Conservation (phyloP, 169 alveolate genomes). For the Cryptosporidium xiaoi region DNA sequence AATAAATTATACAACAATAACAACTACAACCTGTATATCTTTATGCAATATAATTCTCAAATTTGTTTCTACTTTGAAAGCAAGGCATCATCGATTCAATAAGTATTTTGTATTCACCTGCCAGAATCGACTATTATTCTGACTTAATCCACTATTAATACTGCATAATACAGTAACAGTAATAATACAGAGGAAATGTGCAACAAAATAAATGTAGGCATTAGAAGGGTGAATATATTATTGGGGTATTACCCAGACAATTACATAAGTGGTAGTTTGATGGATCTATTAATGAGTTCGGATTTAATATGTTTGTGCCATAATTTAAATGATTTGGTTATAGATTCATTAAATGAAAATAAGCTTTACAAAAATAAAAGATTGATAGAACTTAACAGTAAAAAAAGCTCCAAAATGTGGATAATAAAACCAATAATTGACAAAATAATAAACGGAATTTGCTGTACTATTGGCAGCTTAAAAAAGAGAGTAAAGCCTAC, state of each 20-base stretch:
- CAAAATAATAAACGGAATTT: slow-evolving; percentile 9
- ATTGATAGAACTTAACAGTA: not conserved
- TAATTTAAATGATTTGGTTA: slow-evolving; percentile 2
- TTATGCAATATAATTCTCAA: too few relatives aligned
- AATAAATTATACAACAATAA: too few relatives aligned
- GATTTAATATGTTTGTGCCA: slow-evolving; percentile 33
- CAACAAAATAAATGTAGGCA: too few relatives aligned
- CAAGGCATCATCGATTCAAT: too few relatives aligned
- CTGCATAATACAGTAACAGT: too few relatives aligned
- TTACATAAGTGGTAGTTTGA: not conserved
- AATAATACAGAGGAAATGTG: too few relatives aligned
- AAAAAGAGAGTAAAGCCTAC: not conserved
- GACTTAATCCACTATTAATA: too few relatives aligned
- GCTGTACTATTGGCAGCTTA: not conserved
- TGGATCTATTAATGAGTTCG: slow-evolving; percentile 1
- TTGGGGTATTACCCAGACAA: slow-evolving; percentile 4
- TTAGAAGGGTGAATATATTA: slow-evolving; percentile 5
- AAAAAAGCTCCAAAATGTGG: not conserved
- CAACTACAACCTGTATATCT: too few relatives aligned
- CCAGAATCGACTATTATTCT: too few relatives aligned
- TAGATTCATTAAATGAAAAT: not conserved
- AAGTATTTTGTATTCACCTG: too few relatives aligned
- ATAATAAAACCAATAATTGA: slow-evolving; percentile 7
- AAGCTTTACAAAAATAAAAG: not conserved
- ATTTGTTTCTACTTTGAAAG: too few relatives aligned